A percentile compares a stretch with the other conserved stretches of the same genome.
Evolutionary conservation across 2,329 filamentous ascomycete species (phyloP).

Genomic region (Podosphaera xanthii): DNA sequence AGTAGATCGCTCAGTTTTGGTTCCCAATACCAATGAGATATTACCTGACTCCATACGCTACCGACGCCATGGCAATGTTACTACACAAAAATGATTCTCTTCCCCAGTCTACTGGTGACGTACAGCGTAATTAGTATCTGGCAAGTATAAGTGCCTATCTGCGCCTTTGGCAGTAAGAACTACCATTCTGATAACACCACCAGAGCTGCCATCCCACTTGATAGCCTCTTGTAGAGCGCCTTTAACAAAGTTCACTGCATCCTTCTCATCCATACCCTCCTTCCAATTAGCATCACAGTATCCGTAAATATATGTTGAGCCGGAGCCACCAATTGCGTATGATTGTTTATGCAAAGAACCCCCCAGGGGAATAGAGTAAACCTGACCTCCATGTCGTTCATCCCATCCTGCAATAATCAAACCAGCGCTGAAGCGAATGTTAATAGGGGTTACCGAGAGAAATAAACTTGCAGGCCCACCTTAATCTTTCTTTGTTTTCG

Average conservation of each 20-base stretch:
- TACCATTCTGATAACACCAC: conserved; percentile 94
- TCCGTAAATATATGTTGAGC: conserved; percentile 97
- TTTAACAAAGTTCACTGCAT: conserved; percentile 85
- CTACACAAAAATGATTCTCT: conserved; percentile 4
- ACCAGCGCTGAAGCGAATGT: conserved; percentile 41
- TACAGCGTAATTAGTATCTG: conserved; percentile 56
- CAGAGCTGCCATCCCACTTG: conserved; percentile 98
- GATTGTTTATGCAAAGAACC: conserved; percentile 94
- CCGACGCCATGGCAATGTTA: too few relatives aligned
- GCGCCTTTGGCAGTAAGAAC: conserved; percentile 79
- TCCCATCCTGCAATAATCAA: conserved; percentile 99
- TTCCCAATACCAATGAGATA: too few relatives aligned
- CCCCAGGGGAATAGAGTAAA: conserved; percentile 90
- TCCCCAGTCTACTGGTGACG: conserved; percentile 29
- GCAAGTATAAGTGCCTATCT: conserved; percentile 82
- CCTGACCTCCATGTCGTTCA: conserved; percentile 79
- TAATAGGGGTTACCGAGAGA: conserved; percentile 4
- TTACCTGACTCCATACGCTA: too few relatives aligned
- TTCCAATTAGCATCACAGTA: conserved; percentile 94
- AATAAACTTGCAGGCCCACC: conserved; percentile 30
- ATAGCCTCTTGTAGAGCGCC: conserved; percentile 78
- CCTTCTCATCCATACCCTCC: conserved; percentile 80
- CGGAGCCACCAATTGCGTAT: conserved; percentile 87
- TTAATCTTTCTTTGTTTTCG: conserved; percentile 81
- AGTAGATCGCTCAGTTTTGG: background rate